Conservation (phyloP, 805 yeast genomes). For the Metschnikowia continentalis region DNA sequence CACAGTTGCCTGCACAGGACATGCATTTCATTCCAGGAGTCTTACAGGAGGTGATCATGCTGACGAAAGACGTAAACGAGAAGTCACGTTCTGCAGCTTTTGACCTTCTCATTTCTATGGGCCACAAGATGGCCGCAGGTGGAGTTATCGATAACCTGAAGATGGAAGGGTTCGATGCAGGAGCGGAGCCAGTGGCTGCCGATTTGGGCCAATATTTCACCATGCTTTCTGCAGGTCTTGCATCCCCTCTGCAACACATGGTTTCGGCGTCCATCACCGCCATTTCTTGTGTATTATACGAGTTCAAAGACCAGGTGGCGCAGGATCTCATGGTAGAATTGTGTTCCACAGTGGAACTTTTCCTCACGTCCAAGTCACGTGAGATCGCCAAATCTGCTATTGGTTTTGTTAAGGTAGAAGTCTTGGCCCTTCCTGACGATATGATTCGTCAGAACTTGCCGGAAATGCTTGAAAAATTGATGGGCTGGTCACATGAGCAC, state of each 20-base stretch:
- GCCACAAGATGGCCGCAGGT: constrained; percentile 65
- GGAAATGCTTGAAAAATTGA: constrained; percentile 62
- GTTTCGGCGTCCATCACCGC: constrained; percentile 91
- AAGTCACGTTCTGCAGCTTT: constrained; percentile 82
- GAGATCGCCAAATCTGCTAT: constrained; percentile 93
- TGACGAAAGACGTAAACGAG: constrained; percentile 91
- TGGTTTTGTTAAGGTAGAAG: constrained; percentile 90
- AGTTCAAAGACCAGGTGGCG: constrained; percentile 67
- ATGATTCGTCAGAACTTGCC: constrained; percentile 62
- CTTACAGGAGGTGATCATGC: constrained; percentile 81
- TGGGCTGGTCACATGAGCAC: constrained; percentile 95
- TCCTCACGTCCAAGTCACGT: constrained; percentile 82
- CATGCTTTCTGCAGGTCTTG: constrained; percentile 93
- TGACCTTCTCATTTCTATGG: constrained; percentile 73
- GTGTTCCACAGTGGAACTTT: constrained; percentile 81
- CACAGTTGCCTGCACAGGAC: constrained; percentile 58
- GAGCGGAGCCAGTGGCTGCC: constrained; percentile 59
- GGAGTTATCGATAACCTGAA: constrained; percentile 62
- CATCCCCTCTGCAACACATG: constrained; percentile 92
- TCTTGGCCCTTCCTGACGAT: constrained; percentile 76
- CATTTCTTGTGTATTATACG: constrained; percentile 78
- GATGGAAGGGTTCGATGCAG: constrained; percentile 63
- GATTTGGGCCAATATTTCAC: constrained; percentile 79
- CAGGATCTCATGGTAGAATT: constrained; percentile 64
- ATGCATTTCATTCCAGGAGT: constrained; percentile 76